Evolutionary conservation across 345 rosid species (phyloP).

Genomic region (Eucalyptus tenuipes): DNA sequence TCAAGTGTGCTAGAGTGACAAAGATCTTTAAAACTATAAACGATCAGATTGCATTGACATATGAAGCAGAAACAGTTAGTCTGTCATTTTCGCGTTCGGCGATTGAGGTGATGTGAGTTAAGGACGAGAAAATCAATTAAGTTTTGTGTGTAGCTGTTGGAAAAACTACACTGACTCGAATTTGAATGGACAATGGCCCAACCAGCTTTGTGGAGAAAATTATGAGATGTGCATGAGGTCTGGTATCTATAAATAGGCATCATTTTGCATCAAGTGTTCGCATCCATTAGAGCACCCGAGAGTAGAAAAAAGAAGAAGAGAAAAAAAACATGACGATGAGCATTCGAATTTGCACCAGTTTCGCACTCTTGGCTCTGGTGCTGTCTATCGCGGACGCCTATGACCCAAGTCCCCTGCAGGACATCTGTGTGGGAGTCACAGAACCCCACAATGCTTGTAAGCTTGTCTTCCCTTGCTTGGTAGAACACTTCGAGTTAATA

Average conservation of each 20-base stretch:
- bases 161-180: background rate
- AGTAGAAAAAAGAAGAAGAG: background rate
- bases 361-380: constrained; percentile 2
- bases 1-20: background rate
- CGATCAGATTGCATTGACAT: background rate
- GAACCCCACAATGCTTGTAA: background rate
- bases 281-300: background rate
- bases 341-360: background rate
- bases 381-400: background rate
- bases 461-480: background rate
- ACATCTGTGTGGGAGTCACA: constrained; percentile 9
- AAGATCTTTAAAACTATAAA: background rate
- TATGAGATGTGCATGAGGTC: background rate
- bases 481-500: background rate
- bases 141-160: background rate
- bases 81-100: background rate
- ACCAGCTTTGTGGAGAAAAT: background rate
- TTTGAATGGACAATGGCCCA: background rate
- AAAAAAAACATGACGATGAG: background rate
- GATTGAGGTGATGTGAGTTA: background rate
- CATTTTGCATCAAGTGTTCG: background rate
- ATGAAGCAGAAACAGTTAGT: background rate
- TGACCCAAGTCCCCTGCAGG: constrained; percentile 15
- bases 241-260: background rate
- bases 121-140: background rate